phyloP scores from a whole-genome alignment of 2,329 filamentous ascomycete genomes.

The Ophiostoma novo-ulmi region DNA sequence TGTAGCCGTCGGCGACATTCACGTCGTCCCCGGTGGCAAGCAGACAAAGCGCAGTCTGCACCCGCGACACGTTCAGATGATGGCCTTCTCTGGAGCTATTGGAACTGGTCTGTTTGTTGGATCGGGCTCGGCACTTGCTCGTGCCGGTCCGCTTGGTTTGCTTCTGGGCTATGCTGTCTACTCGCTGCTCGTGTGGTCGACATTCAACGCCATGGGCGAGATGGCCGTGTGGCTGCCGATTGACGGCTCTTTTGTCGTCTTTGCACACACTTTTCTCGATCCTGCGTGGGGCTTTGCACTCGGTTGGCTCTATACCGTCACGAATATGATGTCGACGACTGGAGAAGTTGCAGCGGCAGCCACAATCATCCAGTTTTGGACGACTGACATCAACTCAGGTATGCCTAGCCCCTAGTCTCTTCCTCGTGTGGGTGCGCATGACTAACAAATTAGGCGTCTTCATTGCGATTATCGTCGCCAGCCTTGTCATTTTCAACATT shows the following conservation, averaged over 20 bases:
- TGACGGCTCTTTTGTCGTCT: not conserved
- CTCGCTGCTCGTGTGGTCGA: not conserved
- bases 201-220: not conserved
- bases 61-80: not conserved
- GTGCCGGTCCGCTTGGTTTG: not conserved
- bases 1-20: not conserved
- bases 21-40: not conserved
- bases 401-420: not conserved
- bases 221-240: not conserved
- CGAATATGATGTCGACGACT: not conserved
- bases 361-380: not conserved
- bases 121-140: not conserved
- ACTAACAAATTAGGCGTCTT: not conserved
- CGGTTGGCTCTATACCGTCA: not conserved
- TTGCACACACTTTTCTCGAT: not conserved
- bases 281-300: not conserved
- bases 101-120: not conserved
- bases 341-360: not conserved
- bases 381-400: not conserved
- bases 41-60: not conserved
- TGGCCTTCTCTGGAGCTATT: not conserved
- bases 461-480: not conserved
- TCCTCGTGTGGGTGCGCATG: too few relatives aligned
- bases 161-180: not conserved
- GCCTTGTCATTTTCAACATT: not conserved